Conservation (phyloP, 169 alveolate species). For the Theileria equi region DNA sequence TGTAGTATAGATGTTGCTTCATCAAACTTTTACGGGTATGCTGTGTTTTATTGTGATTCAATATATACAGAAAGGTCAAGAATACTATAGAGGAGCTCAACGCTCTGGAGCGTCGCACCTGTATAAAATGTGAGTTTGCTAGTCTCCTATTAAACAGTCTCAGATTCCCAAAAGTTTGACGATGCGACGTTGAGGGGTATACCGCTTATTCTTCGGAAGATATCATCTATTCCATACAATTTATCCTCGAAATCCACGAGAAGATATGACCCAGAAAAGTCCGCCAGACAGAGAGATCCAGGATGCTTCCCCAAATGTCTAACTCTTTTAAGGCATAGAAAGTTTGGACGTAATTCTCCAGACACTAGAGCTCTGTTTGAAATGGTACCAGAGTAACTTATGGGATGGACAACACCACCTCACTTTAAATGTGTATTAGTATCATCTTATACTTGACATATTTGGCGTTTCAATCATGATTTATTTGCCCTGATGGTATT, state of each 20-base stretch:
- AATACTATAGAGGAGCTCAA: slow-evolving; percentile 11
- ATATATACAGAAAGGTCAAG: slow-evolving; percentile 2
- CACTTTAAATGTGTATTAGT: too few relatives aligned
- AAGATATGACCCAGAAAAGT: too few relatives aligned
- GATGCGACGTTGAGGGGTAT: neutral
- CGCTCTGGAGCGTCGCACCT: slow-evolving; percentile 15
- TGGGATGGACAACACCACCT: too few relatives aligned
- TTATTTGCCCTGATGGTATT: too few relatives aligned
- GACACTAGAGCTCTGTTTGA: too few relatives aligned
- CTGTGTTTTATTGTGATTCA: neutral
- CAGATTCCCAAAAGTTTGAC: slow-evolving; percentile 3
- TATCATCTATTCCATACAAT: neutral
- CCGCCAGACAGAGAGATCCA: too few relatives aligned
- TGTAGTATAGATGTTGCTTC: neutral
- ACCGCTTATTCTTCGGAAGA: neutral
- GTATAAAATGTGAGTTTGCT: slow-evolving; percentile 11
- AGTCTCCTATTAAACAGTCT: neutral
- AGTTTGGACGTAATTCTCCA: too few relatives aligned
- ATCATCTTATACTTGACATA: too few relatives aligned
- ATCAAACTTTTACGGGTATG: neutral
- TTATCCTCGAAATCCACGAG: neutral
- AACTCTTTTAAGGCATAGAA: too few relatives aligned
- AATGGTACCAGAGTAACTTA: too few relatives aligned
- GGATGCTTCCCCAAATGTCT: too few relatives aligned
- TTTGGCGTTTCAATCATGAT: too few relatives aligned